These are phyloP conservation scores for Ganoderma leucocontextum DNA, from an alignment of 1,284 basidiomycete genomes.

Conservation along the genomic window DNA sequence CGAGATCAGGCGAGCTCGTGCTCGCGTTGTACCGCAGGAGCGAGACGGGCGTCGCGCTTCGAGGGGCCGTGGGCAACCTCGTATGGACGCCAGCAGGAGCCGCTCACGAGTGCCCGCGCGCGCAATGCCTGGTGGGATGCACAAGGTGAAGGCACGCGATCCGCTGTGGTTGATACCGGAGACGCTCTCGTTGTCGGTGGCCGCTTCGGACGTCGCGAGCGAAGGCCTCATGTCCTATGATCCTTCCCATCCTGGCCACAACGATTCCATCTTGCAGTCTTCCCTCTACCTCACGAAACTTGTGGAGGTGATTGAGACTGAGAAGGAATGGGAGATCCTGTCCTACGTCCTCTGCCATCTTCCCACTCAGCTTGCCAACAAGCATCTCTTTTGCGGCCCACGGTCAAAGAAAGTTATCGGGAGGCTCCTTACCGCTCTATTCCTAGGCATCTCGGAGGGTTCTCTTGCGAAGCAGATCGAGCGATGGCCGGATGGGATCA, in stretches of 20 bases:
- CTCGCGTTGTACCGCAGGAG: constrained; percentile 57
- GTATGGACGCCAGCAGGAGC: constrained; percentile 69
- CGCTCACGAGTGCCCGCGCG: constrained; percentile 64
- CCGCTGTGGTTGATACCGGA: constrained; percentile 88
- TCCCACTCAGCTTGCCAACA: constrained; percentile 93
- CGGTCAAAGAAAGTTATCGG: constrained; percentile 74
- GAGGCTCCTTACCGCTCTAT: constrained; percentile 74
- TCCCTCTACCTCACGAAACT: constrained; percentile 81
- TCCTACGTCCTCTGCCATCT: constrained; percentile 94
- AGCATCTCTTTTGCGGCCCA: constrained; percentile 95
- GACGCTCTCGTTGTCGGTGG: constrained; percentile 69
- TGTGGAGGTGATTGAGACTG: constrained; percentile 75
- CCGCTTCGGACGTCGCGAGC: constrained; percentile 73
- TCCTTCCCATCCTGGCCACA: constrained; percentile 54
- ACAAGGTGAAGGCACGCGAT: constrained; percentile 47
- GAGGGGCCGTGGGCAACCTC: constrained; percentile 61
- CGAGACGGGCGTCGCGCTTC: constrained; percentile 62
- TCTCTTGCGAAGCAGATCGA: constrained; percentile 68
- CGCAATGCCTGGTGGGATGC: constrained; percentile 41
- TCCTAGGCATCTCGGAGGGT: constrained; percentile 70
- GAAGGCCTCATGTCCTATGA: constrained; percentile 83
- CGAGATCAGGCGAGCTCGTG: constrained; percentile 56
- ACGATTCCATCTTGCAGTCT: constrained; percentile 72
- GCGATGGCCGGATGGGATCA: constrained; percentile 69
- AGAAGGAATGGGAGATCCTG: constrained; percentile 93